Base-by-base conservation (phyloP, 2,329 filamentous ascomycete genomes). In the Ophiostoma fasciatum region DNA sequence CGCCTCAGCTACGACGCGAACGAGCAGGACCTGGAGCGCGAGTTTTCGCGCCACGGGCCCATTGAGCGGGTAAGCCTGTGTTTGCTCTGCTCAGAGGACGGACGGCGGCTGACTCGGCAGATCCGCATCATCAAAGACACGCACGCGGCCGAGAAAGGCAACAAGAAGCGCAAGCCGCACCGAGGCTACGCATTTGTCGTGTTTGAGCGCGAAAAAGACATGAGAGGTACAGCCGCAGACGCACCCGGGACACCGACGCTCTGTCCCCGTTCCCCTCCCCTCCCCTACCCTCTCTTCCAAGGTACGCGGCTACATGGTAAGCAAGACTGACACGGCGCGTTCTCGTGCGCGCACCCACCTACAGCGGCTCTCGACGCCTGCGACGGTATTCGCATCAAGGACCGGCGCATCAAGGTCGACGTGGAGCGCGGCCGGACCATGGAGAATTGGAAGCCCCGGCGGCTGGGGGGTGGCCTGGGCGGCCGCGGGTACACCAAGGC, bases 131-230 rank as follows among this genome's bases (percentile, higher is more conserved):
- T 94, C 47, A 74, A 74, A 50, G 80, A 93, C 54, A 78, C 75
- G 5, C 74, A 82, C 48, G 69, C 74, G 42, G 61, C 69, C 47
- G 71, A 71, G 52, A 79, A 69, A 57, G 73, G 68, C 38, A 81
- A 78, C 50, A 84, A 87, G 61, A 78, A 82, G 54, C 79, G 79
- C 53, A 85, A 85, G 62, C 63, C 78, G 34, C 82, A 92, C 52
- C 71, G 79, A 51, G 90, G 90, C 43, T 98, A 98, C 58, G 90
- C 84, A 42, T 98, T 98, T 54, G 80, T 98, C 48, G 83, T 96
- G 37, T 98, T 88, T 55, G 88, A 96, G 60, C 79, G 83, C 57
- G 90, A 96, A 62, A 87, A 88, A 60, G 90, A 96, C 56, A 94
- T 96, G 87, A 92, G 92, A 84, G 85, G 87, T 94, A 92, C 31